Evolutionary conservation across 768 basidiomycete genomes (phyloP).

Genomic region (Mycena galericulata): DNA sequence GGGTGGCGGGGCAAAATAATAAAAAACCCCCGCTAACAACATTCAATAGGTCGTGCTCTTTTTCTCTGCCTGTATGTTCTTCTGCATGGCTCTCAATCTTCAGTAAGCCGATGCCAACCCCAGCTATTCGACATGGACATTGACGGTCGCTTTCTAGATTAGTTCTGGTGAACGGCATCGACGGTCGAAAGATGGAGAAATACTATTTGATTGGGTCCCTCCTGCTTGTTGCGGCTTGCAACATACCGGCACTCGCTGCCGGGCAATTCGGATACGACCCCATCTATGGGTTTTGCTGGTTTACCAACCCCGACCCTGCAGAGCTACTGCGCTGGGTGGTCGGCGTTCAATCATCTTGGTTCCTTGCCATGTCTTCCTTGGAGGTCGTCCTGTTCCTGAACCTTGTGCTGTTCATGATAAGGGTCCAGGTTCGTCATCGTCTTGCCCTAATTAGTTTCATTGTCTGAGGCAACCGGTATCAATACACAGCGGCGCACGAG

Average conservation of each 20-base stretch:
- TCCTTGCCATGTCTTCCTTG: slow-evolving; percentile 1
- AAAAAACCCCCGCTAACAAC: no score
- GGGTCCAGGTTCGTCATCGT: neutral
- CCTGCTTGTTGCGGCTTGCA: neutral
- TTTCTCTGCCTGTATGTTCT: slow-evolving; percentile 18
- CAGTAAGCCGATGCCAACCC: neutral
- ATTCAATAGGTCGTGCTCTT: neutral
- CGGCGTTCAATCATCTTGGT: slow-evolving; percentile 3
- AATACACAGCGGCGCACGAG: no score
- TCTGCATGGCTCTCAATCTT: slow-evolving; percentile 14
- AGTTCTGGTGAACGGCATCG: slow-evolving; percentile 8
- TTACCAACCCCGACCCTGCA: neutral
- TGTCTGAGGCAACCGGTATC: no score
- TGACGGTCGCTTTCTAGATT: neutral
- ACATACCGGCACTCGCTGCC: slow-evolving; percentile 2
- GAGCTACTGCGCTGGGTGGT: neutral
- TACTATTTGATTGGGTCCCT: slow-evolving; percentile 6
- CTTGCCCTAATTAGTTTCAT: no score
- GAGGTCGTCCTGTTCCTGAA: slow-evolving; percentile 5
- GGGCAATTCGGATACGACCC: slow-evolving; percentile 1
- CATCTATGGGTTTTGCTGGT: neutral
- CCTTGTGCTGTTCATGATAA: neutral
- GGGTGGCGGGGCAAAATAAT: no score
- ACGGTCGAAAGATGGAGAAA: slow-evolving; percentile 18
- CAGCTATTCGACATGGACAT: no score